Percentiles rank a stretch among this genome's conserved stretches.
Evolutionary conservation across 2,329 filamentous ascomycete species (phyloP).

Genomic region (Hysterium pulicare): DNA sequence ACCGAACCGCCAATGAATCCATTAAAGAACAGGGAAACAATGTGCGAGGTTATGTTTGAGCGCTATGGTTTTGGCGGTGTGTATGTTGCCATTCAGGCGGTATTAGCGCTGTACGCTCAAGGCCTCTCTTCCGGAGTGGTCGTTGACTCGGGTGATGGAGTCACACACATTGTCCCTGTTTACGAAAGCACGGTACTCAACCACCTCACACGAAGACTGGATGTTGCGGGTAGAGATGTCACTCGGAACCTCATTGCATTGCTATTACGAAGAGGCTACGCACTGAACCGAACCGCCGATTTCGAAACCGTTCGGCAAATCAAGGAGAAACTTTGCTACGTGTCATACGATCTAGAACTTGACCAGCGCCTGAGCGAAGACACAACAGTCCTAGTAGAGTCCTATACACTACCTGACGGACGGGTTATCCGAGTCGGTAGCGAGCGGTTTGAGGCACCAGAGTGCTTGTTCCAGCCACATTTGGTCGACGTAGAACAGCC

Average conservation of each 20-base stretch:
- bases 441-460: constrained; percentile 95
- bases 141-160: constrained; percentile 95
- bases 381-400: constrained; percentile 94
- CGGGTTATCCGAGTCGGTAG: constrained; percentile 94
- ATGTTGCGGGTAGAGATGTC: constrained; percentile 94
- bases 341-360: constrained; percentile 94
- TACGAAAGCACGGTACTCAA: constrained; percentile 98
- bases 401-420: constrained; percentile 94
- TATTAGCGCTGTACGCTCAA: constrained; percentile 93
- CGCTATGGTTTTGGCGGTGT: constrained; percentile 94
- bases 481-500: constrained; percentile 96
- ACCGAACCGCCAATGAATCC: constrained; percentile 99
- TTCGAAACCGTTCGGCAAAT: constrained; percentile 99
- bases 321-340: constrained; percentile 99
- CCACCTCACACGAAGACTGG: constrained; percentile 88
- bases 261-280: constrained; percentile 88
- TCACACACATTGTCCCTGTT: constrained; percentile 97
- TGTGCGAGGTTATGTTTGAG: constrained; percentile 99
- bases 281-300: constrained; percentile 95
- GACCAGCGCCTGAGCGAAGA: constrained; percentile 96
- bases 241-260: constrained; percentile 98
- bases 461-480: constrained; percentile 98
- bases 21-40: constrained; percentile 91
- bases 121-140: constrained; percentile 85
- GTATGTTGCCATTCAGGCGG: constrained; percentile 96